Conservation (phyloP, 2,329 filamentous ascomycete species). For the Curvularia lunata region DNA sequence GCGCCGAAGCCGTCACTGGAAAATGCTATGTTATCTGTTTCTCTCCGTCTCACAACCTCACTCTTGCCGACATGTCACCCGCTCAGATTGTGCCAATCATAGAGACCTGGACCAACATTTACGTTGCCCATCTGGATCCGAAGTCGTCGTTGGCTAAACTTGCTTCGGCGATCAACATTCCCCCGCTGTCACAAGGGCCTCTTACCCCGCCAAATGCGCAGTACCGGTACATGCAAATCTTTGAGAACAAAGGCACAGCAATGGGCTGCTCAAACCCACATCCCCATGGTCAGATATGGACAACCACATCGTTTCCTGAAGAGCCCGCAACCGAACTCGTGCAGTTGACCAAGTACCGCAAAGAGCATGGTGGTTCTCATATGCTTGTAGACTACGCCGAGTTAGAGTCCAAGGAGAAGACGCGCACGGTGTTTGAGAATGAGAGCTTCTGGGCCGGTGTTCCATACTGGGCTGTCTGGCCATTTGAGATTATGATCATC, state of each 20-base stretch:
- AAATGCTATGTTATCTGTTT: slow-evolving; percentile 98
- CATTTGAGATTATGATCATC: slow-evolving; percentile 91
- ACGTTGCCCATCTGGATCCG: slow-evolving; percentile 78
- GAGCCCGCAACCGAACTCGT: slow-evolving; percentile 81
- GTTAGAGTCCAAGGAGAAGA: slow-evolving; percentile 79
- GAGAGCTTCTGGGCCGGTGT: slow-evolving; percentile 83
- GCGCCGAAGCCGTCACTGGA: slow-evolving; percentile 85
- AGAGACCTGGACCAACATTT: slow-evolving; percentile 90
- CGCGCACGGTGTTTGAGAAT: slow-evolving; percentile 90
- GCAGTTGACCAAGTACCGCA: slow-evolving; percentile 79
- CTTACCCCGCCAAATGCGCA: slow-evolving; percentile 69
- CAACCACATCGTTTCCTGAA: slow-evolving; percentile 86
- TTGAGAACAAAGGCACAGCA: slow-evolving; percentile 96
- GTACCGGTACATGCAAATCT: slow-evolving; percentile 98
- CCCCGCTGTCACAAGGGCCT: slow-evolving; percentile 55
- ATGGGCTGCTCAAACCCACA: slow-evolving; percentile 99
- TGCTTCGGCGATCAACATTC: slow-evolving; percentile 56
- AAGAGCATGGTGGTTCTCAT: slow-evolving; percentile 73
- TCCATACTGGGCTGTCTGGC: slow-evolving; percentile 98
- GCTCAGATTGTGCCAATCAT: slow-evolving; percentile 81
- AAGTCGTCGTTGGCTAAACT: slow-evolving; percentile 66
- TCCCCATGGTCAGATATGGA: slow-evolving; percentile 96
- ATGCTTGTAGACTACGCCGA: slow-evolving; percentile 86
- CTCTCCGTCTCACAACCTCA: slow-evolving; percentile 86
- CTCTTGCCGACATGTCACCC: slow-evolving; percentile 85